Evolutionary conservation across 2,329 filamentous ascomycete species (phyloP).

Genomic region (Ascochyta lentis): DNA sequence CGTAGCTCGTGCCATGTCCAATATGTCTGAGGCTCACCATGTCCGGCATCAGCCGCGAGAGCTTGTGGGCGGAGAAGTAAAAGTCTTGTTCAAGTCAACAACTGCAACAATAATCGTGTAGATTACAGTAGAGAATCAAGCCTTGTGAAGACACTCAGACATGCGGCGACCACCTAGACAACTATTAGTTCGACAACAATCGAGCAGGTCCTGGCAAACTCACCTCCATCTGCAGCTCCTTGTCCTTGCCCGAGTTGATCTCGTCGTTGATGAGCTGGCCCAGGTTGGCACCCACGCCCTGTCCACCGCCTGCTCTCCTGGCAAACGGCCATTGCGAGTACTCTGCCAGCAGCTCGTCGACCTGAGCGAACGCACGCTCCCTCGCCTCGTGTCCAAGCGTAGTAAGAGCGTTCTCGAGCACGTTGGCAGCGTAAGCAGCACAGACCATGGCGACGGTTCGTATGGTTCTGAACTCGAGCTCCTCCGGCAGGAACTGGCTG

Average conservation of each 20-base stretch:
- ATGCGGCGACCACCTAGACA: slow-evolving; percentile 80
- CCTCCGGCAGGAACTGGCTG: slow-evolving; percentile 90
- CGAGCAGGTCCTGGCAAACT: slow-evolving; percentile 30
- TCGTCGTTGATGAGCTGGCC: slow-evolving; percentile 88
- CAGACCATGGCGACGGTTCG: slow-evolving; percentile 96
- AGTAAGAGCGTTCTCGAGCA: slow-evolving; percentile 95
- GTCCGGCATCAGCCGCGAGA: background rate
- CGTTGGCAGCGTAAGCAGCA: slow-evolving; percentile 96
- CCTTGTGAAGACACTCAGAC: slow-evolving; percentile 94
- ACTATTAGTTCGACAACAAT: background rate
- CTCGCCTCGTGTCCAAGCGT: slow-evolving; percentile 92
- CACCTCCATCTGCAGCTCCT: slow-evolving; percentile 95
- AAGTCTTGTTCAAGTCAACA: slow-evolving; percentile 7
- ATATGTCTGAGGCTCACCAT: background rate
- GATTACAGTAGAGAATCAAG: slow-evolving; percentile 90
- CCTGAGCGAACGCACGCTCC: slow-evolving; percentile 94
- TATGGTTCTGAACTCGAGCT: slow-evolving; percentile 90
- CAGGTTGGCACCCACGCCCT: slow-evolving; percentile 91
- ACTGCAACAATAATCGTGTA: slow-evolving; percentile 15
- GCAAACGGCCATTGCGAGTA: slow-evolving; percentile 98
- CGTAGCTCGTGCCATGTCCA: slow-evolving; percentile 1
- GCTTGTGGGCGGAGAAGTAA: background rate
- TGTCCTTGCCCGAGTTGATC: slow-evolving; percentile 84
- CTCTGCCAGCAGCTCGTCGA: slow-evolving; percentile 92
- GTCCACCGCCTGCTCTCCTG: slow-evolving; percentile 74